Percentiles rank a stretch among this genome's conserved stretches.
These are phyloP conservation scores for Lantana camara DNA, from an alignment of 257 asterid genomes.

Conservation along the genomic window DNA sequence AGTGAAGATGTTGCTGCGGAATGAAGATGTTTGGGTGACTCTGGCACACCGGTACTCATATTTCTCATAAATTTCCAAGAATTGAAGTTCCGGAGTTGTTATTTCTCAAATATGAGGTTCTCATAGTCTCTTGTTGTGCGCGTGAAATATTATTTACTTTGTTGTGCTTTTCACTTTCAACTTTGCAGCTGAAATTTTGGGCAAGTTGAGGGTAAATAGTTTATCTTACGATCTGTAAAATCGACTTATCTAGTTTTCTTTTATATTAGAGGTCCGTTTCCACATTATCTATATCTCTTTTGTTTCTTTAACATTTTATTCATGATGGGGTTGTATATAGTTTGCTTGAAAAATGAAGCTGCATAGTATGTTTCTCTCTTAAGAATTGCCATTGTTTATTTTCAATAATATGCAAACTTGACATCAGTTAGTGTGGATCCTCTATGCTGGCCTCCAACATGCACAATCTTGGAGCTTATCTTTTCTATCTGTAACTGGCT, in stretches of 20 bases:
- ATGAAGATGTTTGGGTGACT: constrained; percentile 41
- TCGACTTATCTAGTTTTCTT: constrained; percentile 21
- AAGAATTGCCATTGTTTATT: neutral
- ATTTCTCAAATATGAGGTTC: constrained; percentile 23
- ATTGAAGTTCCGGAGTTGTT: constrained; percentile 28
- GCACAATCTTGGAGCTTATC: neutral
- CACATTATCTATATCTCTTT: neutral
- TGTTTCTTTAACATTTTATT: neutral
- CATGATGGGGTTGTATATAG: neutral
- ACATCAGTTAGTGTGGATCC: neutral
- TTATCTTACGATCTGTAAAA: constrained; percentile 34
- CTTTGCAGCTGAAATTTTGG: constrained; percentile 38
- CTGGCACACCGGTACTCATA: constrained; percentile 13
- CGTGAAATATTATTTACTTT: constrained; percentile 26
- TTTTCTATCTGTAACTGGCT: neutral
- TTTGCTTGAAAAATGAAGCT: neutral
- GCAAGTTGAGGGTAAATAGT: constrained; percentile 34
- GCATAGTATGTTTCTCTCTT: neutral
- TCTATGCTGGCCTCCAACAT: neutral
- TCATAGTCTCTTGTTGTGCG: constrained; percentile 19
- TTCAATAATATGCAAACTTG: neutral
- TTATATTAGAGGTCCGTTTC: constrained; percentile 13
- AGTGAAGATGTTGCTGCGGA: constrained; percentile 72
- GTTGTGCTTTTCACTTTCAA: constrained; percentile 28
- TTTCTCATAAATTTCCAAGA: constrained; percentile 17